Base-by-base conservation (phyloP, 2,329 filamentous ascomycete species). In the Aspergillus vadensis region DNA sequence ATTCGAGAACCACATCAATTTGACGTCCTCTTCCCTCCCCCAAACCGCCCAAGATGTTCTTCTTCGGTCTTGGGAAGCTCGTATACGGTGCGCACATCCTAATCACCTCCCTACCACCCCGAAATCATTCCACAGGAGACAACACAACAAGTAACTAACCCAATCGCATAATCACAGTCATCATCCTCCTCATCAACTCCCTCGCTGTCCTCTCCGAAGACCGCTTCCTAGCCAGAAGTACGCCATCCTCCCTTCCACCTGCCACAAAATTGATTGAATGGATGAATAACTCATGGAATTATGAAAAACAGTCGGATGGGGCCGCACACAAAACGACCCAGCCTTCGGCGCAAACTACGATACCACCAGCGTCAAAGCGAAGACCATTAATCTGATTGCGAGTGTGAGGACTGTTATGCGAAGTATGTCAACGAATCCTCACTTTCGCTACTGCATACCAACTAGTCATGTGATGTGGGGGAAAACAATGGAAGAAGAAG, bases 161-260 rank as follows among this genome's bases (percentile, higher is more conserved):
- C 10, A 9, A 48, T 51, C 32, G 32, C 32, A 36, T 36, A 36
- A 36, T 36, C 32, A 30, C 63, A 92, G 91, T 94, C 67, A 85
- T 87, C 69, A 83, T 96, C 75, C 91, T 98, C 72, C 86, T 98
- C 74, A 88, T 95, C 79, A 99, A 99, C 79, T 91, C 92, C 67
- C 89, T 98, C 74, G 92, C 93, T 65, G 88, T 97, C 73, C 89
- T 98, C 66, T 96, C 92, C 70, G 93, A 97, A 86, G 92, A 97
- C 80, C 90, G 92, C 64, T 97, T 97, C 78, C 90, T 97, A 67
- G 90, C 89, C 59, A 87, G 91, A 78, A 92, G 80, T 89, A 87
- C 55, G 70, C 64, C 60, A 55, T 41, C 55, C 48, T 53, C 58
- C 36, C 25, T 27, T n/a, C n/a, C 10, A 36, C 43, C 27, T 48